Base-by-base conservation (phyloP, 2,329 filamentous ascomycete genomes). In the Scopulariopsis brevicaulis region DNA sequence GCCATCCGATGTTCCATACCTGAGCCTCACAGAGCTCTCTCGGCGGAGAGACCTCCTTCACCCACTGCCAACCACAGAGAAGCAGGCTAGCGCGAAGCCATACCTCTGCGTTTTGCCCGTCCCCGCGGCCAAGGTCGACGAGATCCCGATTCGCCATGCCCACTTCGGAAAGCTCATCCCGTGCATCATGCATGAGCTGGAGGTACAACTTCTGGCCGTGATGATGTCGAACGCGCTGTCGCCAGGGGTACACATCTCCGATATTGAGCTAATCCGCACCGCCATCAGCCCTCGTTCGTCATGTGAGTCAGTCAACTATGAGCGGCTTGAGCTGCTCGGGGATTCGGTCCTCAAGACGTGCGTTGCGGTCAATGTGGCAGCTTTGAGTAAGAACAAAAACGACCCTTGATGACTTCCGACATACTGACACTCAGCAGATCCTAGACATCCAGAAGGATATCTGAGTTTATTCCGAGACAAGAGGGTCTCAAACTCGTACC, bases 291-390 rank as follows among this genome's bases (percentile, higher is more conserved):
- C 89, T 0, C 81, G 85, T 0, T 76, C 76, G 1, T 83, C 89
- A 0, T 66, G 70, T 2, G 83, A 85, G 54, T 68, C 73, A 1
- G 78, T 77, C 0, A 80, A 96, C 62, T 96, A 96, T 66, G 87
- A 97, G 64, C 78, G 87, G 2, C 74, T 96, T 0, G 94, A 97
- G 67, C 95, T 95, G 63, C 73, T 96, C 0, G 94, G 94, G 0
- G 93, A 97, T 65, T 84, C 84, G 0, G 76, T 96, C 1, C 76
- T 97, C 43, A 97, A 97, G 65, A 81, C 86, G 59, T 83, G 82
- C 53, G 78, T 87, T 0, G 83, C 84, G 0, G 68, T 90, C 1
- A 85, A 90, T 58, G 76, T 92, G 3, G 73, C 75, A 20, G 76
- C 77, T 0, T 69, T 76, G 24, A 67, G 81, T 83, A 67, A 69